Evolutionary conservation across 192 early-diverging fungal genomes (phyloP), one percentile per base, ranked within the genome.

Genomic region (Phlyctochytrium planicorne): DNA sequence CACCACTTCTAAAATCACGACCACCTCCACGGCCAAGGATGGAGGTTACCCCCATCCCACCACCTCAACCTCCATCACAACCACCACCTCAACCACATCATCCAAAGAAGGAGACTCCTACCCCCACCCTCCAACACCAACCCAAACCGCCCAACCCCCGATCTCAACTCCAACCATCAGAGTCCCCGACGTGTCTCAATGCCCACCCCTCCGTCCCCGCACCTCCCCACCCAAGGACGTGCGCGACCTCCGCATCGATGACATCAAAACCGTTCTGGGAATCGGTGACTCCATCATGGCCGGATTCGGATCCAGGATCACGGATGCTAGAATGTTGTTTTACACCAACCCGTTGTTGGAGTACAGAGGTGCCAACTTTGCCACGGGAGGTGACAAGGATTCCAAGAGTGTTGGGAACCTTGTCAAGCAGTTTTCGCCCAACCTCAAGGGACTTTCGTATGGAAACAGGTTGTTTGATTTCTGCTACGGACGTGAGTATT

Each of bases 211-310:
- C 34, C 35, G 71, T 2, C 68, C 75, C 1, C 62, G 82, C 12
- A 14, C 29, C n/a, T 29, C 71, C 40, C 36, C 47, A 0, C 62
- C 79, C 25, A 72, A 55, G 33, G 63, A 34, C 64, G 69, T 84
- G 29, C 70, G 71, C 35, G 83, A 84, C 59, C 71, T 81, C 50
- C 75, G 83, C 37, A 53, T 70, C 52, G 83, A 84, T 33, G 83
- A 84, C 71, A 25, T 57, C 16, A 57, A 14, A 57, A 25, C 25
- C 12, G 27, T 57, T 25, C 10, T 57, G 16, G 16, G 20, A 25
- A 20, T 47, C 40, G 40, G 40, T 20, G 40, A 47, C 40, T 47
- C 40, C 40, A 47, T 80, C 32, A 63, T 82, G 31, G 77, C 69
- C 33, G 79, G 71, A 23, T 63, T 84, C 24, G 83, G 81, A 14